Conservation (phyloP, 1,284 basidiomycete species). For the Ganoderma sp. region DNA sequence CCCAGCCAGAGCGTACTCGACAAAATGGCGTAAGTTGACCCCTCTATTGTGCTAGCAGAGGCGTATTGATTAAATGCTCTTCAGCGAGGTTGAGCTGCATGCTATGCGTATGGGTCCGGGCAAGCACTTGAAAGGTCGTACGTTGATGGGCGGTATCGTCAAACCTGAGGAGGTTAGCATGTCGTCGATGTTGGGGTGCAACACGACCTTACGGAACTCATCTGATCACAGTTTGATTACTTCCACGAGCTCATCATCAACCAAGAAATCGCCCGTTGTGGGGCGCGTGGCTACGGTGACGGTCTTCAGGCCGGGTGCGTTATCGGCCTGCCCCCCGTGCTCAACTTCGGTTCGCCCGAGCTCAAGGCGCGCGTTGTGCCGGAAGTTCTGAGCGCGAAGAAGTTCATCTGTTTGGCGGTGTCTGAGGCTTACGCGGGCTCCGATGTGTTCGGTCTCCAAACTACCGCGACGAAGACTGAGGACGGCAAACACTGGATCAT, state of each 20-base stretch:
- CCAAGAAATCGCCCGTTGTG: conserved; percentile 81
- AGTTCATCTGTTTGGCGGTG: conserved; percentile 84
- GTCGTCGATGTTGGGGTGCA: background rate
- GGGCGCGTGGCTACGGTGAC: conserved; percentile 66
- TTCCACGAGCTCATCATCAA: conserved; percentile 90
- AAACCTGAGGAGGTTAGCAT: conserved; percentile 80
- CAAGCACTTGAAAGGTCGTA: conserved; percentile 83
- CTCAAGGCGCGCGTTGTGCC: conserved; percentile 81
- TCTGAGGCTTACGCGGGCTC: conserved; percentile 85
- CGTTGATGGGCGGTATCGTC: conserved; percentile 82
- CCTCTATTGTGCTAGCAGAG: background rate
- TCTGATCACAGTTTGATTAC: conserved; percentile 71
- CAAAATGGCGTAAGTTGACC: conserved; percentile 65
- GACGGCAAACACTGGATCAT: conserved; percentile 89
- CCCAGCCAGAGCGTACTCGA: conserved; percentile 69
- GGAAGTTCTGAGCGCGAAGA: conserved; percentile 82
- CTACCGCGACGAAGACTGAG: conserved; percentile 81
- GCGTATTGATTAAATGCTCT: background rate
- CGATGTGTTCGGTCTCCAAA: conserved; percentile 85
- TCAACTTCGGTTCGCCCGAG: conserved; percentile 84
- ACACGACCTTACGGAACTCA: background rate
- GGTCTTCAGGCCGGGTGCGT: conserved; percentile 63
- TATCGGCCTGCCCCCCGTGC: conserved; percentile 52
- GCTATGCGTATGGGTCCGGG: conserved; percentile 92
- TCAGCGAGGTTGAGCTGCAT: conserved; percentile 72